Evolutionary conservation across 1,284 basidiomycete genomes (phyloP).

Genomic region (Puccinia coronata): DNA sequence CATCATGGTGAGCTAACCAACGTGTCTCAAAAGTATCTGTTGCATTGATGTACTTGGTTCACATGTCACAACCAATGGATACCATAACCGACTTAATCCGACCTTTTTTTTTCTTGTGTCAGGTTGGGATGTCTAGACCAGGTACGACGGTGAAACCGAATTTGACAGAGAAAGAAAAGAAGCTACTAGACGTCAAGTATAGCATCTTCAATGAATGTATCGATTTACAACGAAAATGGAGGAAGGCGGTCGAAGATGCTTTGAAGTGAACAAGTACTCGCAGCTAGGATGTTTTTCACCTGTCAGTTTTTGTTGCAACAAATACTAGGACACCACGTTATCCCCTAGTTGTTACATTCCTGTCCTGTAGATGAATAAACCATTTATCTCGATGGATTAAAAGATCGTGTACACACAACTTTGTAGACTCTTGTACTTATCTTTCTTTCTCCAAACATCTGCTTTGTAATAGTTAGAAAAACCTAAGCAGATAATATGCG

Average conservation of each 20-base stretch:
- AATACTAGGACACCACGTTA: neutral
- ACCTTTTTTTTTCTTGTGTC: slow-evolving; percentile 22
- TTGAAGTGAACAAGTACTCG: slow-evolving; percentile 15
- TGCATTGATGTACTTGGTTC: neutral
- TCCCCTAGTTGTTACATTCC: neutral
- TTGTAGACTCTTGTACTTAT: no score
- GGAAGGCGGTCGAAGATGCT: slow-evolving; percentile 54
- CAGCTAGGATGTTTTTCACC: neutral
- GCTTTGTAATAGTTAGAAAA: no score
- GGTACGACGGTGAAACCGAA: slow-evolving; percentile 74
- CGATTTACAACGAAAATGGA: slow-evolving; percentile 81
- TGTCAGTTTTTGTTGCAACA: neutral
- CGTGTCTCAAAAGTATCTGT: no score
- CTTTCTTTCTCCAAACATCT: no score
- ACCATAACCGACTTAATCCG: neutral
- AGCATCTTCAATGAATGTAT: slow-evolving; percentile 87
- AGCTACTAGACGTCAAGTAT: slow-evolving; percentile 85
- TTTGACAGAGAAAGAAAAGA: slow-evolving; percentile 68
- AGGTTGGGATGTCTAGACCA: slow-evolving; percentile 87
- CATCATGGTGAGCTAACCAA: slow-evolving; percentile 73
- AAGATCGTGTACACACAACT: no score
- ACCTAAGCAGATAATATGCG: no score
- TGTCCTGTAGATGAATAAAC: no score
- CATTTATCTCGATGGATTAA: no score
- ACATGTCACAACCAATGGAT: slow-evolving; percentile 4